Evolutionary conservation across 495 filamentous ascomycete genomes (phyloP).

Genomic region (Endocarpon pusillum): DNA sequence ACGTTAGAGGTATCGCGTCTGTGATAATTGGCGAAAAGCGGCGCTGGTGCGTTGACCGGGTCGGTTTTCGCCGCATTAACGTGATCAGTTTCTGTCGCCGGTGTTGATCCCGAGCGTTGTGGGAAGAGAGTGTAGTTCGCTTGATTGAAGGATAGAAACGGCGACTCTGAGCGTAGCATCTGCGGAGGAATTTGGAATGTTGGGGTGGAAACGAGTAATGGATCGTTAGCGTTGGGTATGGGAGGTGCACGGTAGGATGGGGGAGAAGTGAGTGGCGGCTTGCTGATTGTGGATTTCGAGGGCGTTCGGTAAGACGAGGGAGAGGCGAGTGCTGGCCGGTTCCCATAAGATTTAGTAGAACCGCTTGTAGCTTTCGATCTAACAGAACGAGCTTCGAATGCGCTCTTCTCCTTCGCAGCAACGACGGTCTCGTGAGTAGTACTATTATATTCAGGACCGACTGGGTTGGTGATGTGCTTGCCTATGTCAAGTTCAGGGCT

Average conservation of each 20-base stretch:
- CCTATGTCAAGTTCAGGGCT: slow-evolving; percentile 13
- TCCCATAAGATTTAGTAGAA: not conserved
- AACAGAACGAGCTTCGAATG: not conserved
- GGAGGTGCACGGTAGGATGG: no score
- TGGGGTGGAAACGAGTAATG: no score
- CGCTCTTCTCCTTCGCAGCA: not conserved
- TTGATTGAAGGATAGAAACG: not conserved
- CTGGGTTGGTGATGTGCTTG: slow-evolving; percentile 8
- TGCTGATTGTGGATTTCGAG: not conserved
- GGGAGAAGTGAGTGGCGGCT: not conserved
- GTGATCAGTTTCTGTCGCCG: slow-evolving; percentile 3
- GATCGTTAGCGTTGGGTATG: no score
- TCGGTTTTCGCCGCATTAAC: no score
- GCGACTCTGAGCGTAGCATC: slow-evolving; percentile 1
- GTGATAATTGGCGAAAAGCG: slow-evolving; percentile 7
- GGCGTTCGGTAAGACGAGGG: no score
- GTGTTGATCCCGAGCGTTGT: slow-evolving; percentile 6
- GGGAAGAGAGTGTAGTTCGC: slow-evolving; percentile 5
- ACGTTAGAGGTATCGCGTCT: slow-evolving; percentile 16
- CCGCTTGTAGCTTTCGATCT: no score
- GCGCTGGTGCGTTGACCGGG: slow-evolving; percentile 7
- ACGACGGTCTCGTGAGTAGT: not conserved
- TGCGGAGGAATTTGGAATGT: slow-evolving; percentile 5
- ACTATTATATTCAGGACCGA: slow-evolving; percentile 1
- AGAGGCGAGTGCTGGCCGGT: not conserved